Percentiles rank a stretch among this genome's conserved stretches.
Conservation (phyloP, 371 early-diverging fungal species). For the Massospora cicadina region DNA sequence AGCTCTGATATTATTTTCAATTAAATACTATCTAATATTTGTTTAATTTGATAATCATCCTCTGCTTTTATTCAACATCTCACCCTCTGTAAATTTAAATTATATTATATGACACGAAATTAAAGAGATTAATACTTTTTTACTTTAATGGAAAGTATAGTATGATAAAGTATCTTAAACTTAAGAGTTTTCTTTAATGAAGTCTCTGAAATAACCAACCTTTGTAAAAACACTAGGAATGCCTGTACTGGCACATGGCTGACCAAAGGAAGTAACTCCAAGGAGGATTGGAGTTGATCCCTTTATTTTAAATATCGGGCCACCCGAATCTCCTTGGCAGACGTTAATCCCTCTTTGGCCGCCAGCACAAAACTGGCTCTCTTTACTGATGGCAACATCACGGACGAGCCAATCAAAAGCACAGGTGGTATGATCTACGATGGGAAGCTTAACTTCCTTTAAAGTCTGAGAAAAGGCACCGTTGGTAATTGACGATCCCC, state of each 20-base stretch:
- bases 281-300: not conserved
- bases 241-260: not conserved
- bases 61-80: too few relatives aligned
- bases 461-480: not conserved
- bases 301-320: not conserved
- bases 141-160: too few relatives aligned
- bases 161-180: too few relatives aligned
- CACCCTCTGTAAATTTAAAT: too few relatives aligned
- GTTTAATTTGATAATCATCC: too few relatives aligned
- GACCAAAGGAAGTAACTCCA: not conserved
- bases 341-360: not conserved
- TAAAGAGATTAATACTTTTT: too few relatives aligned
- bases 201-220: not conserved
- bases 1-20: too few relatives aligned
- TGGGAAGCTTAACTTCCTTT: not conserved
- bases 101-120: too few relatives aligned
- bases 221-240: constrained; percentile 1
- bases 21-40: too few relatives aligned
- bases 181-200: not conserved
- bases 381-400: not conserved
- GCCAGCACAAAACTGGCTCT: not conserved
- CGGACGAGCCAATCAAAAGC: not conserved
- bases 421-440: not conserved
- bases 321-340: constrained; percentile 2
- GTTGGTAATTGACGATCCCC: not conserved